Evolutionary conservation across 176 grass and related monocot genomes (phyloP).

Genomic region (Triticum turgidum): DNA sequence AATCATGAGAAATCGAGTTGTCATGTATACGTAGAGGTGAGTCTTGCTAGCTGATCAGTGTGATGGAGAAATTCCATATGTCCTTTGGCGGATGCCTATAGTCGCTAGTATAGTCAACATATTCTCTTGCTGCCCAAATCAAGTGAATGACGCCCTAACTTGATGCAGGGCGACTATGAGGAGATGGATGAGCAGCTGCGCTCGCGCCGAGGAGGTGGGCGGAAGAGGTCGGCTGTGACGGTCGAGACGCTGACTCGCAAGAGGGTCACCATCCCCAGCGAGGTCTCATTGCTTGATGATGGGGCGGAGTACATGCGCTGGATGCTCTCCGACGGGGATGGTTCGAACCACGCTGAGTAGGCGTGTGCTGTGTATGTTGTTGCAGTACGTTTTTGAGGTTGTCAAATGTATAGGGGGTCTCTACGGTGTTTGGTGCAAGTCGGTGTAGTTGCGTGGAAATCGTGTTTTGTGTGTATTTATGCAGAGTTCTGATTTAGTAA

Average conservation of each 20-base stretch:
- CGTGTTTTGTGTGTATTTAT: neutral
- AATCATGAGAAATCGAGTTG: conserved; percentile 48
- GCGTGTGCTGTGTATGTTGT: neutral
- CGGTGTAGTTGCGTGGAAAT: neutral
- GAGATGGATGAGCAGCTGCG: conserved; percentile 38
- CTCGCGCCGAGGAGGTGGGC: conserved; percentile 30
- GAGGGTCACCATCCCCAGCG: conserved; percentile 28
- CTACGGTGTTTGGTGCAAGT: neutral
- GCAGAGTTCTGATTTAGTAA: neutral
- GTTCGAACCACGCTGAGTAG: neutral
- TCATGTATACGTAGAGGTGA: conserved; percentile 53
- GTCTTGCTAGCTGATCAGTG: neutral
- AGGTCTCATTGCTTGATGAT: conserved; percentile 25
- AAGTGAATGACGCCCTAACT: neutral
- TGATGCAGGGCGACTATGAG: conserved; percentile 40
- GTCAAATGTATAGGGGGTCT: conserved; percentile 5
- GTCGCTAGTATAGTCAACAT: neutral
- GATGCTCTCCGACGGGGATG: conserved; percentile 25
- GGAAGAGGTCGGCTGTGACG: conserved; percentile 40
- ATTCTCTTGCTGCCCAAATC: neutral
- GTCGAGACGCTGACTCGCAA: conserved; percentile 48
- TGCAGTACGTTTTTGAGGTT: neutral
- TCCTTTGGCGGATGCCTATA: neutral
- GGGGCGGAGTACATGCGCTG: conserved; percentile 44
- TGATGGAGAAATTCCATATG: neutral